phyloP scores from a whole-genome alignment of 306 rosid genomes.

The Carpinus viminea region DNA sequence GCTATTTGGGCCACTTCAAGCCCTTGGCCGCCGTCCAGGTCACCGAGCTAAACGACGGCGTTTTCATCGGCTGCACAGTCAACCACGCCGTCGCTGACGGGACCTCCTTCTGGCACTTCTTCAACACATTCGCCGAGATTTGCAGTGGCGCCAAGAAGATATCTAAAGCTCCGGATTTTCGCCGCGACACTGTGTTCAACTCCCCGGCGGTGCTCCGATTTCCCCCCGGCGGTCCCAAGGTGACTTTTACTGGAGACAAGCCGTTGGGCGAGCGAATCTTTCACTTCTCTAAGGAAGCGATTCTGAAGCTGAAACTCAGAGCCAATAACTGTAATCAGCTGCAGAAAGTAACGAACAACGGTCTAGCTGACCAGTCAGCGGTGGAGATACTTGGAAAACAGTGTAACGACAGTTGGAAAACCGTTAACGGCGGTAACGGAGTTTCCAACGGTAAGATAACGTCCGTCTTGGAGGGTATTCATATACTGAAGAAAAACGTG shows the following conservation, averaged over 20 bases:
- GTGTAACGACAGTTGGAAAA: constrained; percentile 52
- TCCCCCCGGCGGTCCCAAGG: constrained; percentile 65
- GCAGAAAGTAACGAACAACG: constrained; percentile 23
- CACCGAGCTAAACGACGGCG: constrained; percentile 74
- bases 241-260: constrained; percentile 51
- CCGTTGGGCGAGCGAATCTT: constrained; percentile 68
- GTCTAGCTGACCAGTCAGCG: constrained; percentile 26
- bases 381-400: constrained; percentile 43
- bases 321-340: constrained; percentile 23
- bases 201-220: constrained; percentile 56
- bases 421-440: constrained; percentile 21
- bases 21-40: constrained; percentile 78
- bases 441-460: constrained; percentile 23
- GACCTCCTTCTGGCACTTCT: constrained; percentile 90
- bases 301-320: constrained; percentile 41
- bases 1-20: constrained; percentile 61
- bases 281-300: constrained; percentile 56
- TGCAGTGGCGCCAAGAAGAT: constrained; percentile 45
- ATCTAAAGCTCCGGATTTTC: constrained; percentile 48
- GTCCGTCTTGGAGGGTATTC: background rate
- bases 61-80: constrained; percentile 67
- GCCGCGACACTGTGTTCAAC: constrained; percentile 58
- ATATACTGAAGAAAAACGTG: background rate
- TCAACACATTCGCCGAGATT: constrained; percentile 81
- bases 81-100: constrained; percentile 83